Base-by-base conservation (phyloP, 306 rosid species). In the Glycyrrhiza uralensis region DNA sequence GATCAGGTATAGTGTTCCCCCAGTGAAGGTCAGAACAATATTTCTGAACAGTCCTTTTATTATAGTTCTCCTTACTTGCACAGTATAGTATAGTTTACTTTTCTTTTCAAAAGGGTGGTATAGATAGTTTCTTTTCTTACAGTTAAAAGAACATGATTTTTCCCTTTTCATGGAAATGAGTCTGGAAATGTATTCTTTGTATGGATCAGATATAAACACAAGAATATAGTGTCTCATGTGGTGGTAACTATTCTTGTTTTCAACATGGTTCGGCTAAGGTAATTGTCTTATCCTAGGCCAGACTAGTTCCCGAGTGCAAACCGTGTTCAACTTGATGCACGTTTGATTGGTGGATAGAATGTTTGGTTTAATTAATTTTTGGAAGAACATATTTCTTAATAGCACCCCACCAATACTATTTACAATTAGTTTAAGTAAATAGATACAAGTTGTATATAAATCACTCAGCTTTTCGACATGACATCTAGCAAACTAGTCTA, bases 1-100 rank as follows among this genome's bases (percentile, higher is more conserved):
- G 77, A 35, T 28, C 75, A 65, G 55, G 66, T 32, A 24, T 66
- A 49, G 49, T 55, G 30, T 66, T 76, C 80, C n/a, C 41, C 79
- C 64, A 58, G 64, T 59, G 75, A 76, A 78, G 81, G 71, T 24
- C 74, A 80, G 72, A 85, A 68, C 52, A 42, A 13, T 65, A 66
- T 29, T 72, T 59, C 62, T 58, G 28, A 30, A 36, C 18, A 24
- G 19, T 35, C 26, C 56, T 2, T 59, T 8, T 49, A 9, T 61
- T 56, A 23, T 22, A 14, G 17, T 42, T 14, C 7, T 63, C 3
- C 30, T 39, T 49, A 2, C 6, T 38, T 60, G 35, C 75, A 68
- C 49, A 26, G 55, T 61, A 62, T 64, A 76, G 46, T 66, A 33
- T n/a, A n/a, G n/a, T 60, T 76, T 61, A 24, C 58, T 68, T 74